Evolutionary conservation across 768 basidiomycete genomes (phyloP), one percentile per base, ranked within the genome.

Genomic region (Boletus huronensis): DNA sequence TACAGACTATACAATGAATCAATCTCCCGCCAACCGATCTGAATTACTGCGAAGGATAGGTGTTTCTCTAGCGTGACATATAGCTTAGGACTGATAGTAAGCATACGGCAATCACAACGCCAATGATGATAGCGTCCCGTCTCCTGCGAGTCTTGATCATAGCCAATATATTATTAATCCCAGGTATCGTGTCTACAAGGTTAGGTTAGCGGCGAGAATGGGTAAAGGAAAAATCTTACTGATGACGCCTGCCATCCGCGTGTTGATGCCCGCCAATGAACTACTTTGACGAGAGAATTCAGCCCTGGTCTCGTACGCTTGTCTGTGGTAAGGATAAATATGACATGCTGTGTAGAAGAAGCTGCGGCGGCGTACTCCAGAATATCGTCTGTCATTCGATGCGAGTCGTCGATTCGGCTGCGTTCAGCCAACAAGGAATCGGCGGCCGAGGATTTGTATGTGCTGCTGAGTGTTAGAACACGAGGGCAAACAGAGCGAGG

Each of bases 281-380:
- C 78, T 70, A 31, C 93, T 79, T 71, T 99, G 97, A 42, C 84
- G 81, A 26, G 81, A 75, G 72, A 99, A 98, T 72, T 98, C 96
- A 21, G 91, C 83, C 29, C 97, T 86, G 3, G 96, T 98, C 66
- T 93, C 97, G 66, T 98, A 95, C 28, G 96, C 97, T 83, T 98
- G 97, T 41, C 94, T 98, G 50, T 29, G 26, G 29, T 31, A 48
- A 40, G 26, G 48, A 50, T 54, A 46, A 50, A 34, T 46, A 42
- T 44, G 19, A 6, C 14, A 39, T 48, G 34, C 10, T 26, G 25
- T 16, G 34, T 40, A 46, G 40, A 9, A 48, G 50, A 2, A 52
- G 47, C 21, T 23, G 14, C 25, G 36, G 40, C 40, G 31, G 70
- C 89, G 54, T 65, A 96, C 94, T 88, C 82, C 25, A 99, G 77